Conservation (phyloP, 2,329 filamentous ascomycete species). For the Paraphoma sp. region DNA sequence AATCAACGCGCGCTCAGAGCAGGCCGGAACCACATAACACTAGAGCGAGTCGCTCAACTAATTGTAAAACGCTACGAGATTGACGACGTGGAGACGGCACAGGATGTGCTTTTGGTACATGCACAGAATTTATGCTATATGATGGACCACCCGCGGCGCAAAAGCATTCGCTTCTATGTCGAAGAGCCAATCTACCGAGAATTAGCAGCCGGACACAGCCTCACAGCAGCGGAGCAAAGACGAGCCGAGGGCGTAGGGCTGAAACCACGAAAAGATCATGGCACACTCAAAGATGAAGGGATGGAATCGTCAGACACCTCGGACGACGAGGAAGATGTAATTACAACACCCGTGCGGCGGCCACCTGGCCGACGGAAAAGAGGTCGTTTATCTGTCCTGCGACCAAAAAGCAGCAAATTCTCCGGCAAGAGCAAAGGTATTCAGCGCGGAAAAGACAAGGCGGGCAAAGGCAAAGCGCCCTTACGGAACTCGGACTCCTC, state of each 20-base stretch:
- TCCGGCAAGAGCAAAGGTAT: conserved; percentile 44
- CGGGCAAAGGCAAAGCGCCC: conserved; percentile 33
- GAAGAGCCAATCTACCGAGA: conserved; percentile 44
- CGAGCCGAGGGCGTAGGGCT: conserved; percentile 39
- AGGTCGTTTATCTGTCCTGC: conserved; percentile 42
- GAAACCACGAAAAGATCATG: conserved; percentile 36
- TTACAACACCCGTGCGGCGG: conserved; percentile 31
- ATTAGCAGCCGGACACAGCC: conserved; percentile 29
- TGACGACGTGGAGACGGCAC: conserved; percentile 40
- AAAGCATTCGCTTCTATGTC: conserved; percentile 35
- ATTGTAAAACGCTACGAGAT: conserved; percentile 47
- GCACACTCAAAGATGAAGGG: conserved; percentile 27
- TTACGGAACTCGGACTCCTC: conserved; percentile 19
- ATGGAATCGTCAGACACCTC: conserved; percentile 32
- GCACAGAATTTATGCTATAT: conserved; percentile 47
- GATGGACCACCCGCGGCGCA: conserved; percentile 45
- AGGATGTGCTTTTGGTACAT: conserved; percentile 44
- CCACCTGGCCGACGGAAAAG: conserved; percentile 26
- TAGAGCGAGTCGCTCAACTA: conserved; percentile 41
- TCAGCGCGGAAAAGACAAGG: conserved; percentile 13
- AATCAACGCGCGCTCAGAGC: conserved; percentile 38
- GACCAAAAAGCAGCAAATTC: conserved; percentile 44
- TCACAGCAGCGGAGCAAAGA: conserved; percentile 39
- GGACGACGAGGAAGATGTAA: conserved; percentile 23
- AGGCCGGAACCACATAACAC: conserved; percentile 39